A percentile compares a stretch with the other conserved stretches of the same genome.
Conservation (phyloP, 345 rosid genomes). For the Heritiera fomes region DNA sequence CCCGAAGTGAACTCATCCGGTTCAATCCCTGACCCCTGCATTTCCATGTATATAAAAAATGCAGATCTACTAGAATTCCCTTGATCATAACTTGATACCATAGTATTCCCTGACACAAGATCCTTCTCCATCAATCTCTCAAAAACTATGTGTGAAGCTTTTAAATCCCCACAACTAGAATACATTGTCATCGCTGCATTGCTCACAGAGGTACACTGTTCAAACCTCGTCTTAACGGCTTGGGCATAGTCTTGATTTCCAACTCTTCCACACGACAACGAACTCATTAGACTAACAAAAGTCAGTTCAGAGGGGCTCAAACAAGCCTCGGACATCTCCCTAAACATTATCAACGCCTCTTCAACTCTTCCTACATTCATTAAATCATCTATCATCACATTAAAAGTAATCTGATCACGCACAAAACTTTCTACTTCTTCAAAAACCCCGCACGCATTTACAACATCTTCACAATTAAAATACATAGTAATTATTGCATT, state of each 20-base stretch:
- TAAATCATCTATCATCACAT: constrained; percentile 71
- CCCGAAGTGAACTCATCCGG: constrained; percentile 79
- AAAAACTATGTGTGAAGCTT: constrained; percentile 43
- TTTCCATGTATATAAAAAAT: constrained; percentile 42
- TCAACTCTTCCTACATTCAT: constrained; percentile 36
- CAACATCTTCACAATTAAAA: constrained; percentile 41
- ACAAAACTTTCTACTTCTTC: constrained; percentile 41
- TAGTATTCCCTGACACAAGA: constrained; percentile 74
- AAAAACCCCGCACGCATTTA: constrained; percentile 46
- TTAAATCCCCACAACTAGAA: constrained; percentile 40
- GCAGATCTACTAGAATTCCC: constrained; percentile 41
- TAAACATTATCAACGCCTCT: constrained; percentile 44
- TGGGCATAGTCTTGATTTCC: constrained; percentile 53
- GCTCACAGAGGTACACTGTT: constrained; percentile 48
- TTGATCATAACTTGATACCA: constrained; percentile 62
- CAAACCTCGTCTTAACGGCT: constrained; percentile 56
- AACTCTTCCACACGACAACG: constrained; percentile 33
- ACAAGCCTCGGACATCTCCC: constrained; percentile 49
- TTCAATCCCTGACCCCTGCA: constrained; percentile 47
- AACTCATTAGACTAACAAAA: constrained; percentile 56
- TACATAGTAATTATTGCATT: constrained; percentile 72
- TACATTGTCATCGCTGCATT: constrained; percentile 72
- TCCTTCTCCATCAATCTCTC: constrained; percentile 55
- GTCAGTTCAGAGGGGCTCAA: constrained; percentile 60
- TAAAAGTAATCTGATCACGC: constrained; percentile 59